Conservation (phyloP, 192 early-diverging fungal genomes). For the Mortierella claussenii region DNA sequence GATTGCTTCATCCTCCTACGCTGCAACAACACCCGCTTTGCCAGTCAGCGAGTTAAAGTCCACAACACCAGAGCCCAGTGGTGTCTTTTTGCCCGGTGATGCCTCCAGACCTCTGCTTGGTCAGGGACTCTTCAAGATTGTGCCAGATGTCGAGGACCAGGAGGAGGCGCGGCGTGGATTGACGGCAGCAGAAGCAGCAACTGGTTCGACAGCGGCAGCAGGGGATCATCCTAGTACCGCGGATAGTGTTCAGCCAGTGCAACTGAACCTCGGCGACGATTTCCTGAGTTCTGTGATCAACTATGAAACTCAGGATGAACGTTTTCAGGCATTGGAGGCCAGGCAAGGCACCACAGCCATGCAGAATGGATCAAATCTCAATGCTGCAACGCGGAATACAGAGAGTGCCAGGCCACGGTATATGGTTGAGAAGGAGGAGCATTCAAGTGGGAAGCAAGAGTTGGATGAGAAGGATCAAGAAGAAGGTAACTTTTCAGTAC, state of each 20-base stretch:
- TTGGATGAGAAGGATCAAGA: not conserved
- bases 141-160: constrained; percentile 44
- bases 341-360: not conserved
- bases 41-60: not conserved
- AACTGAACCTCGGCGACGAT: constrained; percentile 33
- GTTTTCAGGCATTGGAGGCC: constrained; percentile 18
- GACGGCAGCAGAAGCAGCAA: not conserved
- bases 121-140: constrained; percentile 47
- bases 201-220: not conserved
- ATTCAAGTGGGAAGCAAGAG: constrained; percentile 4
- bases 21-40: not conserved
- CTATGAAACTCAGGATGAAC: constrained; percentile 32
- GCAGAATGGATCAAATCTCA: not conserved
- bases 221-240: not conserved
- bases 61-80: constrained; percentile 6
- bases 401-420: too few relatives aligned
- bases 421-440: constrained; percentile 18
- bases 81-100: constrained; percentile 39
- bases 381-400: too few relatives aligned
- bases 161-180: constrained; percentile 19
- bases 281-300: constrained; percentile 36
- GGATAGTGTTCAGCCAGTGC: constrained; percentile 1
- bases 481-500: not conserved
- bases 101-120: constrained; percentile 29
- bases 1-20: too few relatives aligned